A percentile compares a stretch with the other conserved stretches of the same genome.
Evolutionary conservation across 106 monocot genomes (phyloP).

Genomic region (Triglochin maritima): DNA sequence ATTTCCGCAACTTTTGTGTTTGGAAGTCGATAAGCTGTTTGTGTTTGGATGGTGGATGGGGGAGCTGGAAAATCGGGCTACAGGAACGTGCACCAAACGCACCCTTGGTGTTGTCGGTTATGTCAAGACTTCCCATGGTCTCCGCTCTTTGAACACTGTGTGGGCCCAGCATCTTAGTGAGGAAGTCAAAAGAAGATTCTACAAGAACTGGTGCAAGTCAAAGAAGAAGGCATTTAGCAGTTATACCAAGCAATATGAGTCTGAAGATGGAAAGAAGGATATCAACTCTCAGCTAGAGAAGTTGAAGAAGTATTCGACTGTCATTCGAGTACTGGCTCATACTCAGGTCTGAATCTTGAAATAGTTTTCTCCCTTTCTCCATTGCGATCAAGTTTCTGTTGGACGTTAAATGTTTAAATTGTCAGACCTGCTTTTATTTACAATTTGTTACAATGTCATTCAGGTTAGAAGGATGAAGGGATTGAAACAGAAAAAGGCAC

Average conservation of each 20-base stretch:
- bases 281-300: conserved; percentile 36
- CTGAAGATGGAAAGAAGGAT: conserved; percentile 35
- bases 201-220: conserved; percentile 43
- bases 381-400: neutral
- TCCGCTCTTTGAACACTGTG: conserved; percentile 33
- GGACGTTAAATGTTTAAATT: neutral
- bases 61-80: no score
- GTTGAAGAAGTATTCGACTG: conserved; percentile 40
- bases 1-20: no score
- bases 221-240: conserved; percentile 48
- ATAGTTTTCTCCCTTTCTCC: neutral
- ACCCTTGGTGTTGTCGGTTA: conserved; percentile 52
- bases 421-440: neutral
- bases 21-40: no score
- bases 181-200: conserved; percentile 44
- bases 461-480: conserved; percentile 16
- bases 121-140: conserved; percentile 40
- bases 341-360: conserved; percentile 22
- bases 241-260: conserved; percentile 40
- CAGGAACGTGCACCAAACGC: no score
- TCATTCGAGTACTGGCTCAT: conserved; percentile 46
- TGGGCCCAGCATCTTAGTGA: conserved; percentile 53
- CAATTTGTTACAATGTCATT: neutral
- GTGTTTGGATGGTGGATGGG: no score
- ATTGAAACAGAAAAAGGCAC: conserved; percentile 12